phyloP scores from a whole-genome alignment of 2,329 filamentous ascomycete species.

The Aspergillus floridensis region DNA sequence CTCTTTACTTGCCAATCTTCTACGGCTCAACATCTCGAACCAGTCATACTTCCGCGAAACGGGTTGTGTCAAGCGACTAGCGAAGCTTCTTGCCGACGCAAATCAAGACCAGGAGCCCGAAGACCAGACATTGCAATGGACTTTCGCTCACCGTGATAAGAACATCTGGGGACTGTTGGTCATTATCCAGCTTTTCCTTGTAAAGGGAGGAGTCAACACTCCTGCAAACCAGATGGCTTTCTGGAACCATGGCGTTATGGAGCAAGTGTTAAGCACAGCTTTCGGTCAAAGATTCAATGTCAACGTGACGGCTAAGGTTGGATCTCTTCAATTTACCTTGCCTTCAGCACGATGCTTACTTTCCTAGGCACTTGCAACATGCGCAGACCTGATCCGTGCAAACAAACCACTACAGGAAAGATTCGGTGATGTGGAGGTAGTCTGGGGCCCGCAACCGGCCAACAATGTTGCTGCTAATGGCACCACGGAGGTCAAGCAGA shows the following conservation, averaged over 20 bases:
- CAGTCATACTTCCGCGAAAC: constrained; percentile 92
- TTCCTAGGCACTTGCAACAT: constrained; percentile 70
- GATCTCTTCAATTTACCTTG: constrained; percentile 18
- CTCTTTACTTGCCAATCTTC: constrained; percentile 82
- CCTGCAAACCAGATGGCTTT: constrained; percentile 81
- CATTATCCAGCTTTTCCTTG: constrained; percentile 81
- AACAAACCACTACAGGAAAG: constrained; percentile 79
- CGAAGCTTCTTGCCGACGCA: constrained; percentile 64
- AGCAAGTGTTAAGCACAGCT: constrained; percentile 75
- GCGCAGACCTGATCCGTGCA: constrained; percentile 81
- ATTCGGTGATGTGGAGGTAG: constrained; percentile 83
- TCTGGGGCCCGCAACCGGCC: constrained; percentile 29
- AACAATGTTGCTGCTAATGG: constrained; percentile 33
- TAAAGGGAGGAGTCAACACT: constrained; percentile 75
- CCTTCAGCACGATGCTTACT: constrained; percentile 15
- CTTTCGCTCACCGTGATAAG: constrained; percentile 74
- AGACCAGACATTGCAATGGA: constrained; percentile 69
- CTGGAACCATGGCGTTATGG: constrained; percentile 76
- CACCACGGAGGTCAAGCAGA: constrained; percentile 44
- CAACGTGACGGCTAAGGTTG: constrained; percentile 76
- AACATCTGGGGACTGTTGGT: constrained; percentile 89
- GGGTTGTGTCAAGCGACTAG: constrained; percentile 71
- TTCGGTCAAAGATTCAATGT: constrained; percentile 72
- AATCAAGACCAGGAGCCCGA: constrained; percentile 55
- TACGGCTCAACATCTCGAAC: constrained; percentile 84